Conservation (phyloP, 148 eudicot genomes). For the Gaultheria prostrata region DNA sequence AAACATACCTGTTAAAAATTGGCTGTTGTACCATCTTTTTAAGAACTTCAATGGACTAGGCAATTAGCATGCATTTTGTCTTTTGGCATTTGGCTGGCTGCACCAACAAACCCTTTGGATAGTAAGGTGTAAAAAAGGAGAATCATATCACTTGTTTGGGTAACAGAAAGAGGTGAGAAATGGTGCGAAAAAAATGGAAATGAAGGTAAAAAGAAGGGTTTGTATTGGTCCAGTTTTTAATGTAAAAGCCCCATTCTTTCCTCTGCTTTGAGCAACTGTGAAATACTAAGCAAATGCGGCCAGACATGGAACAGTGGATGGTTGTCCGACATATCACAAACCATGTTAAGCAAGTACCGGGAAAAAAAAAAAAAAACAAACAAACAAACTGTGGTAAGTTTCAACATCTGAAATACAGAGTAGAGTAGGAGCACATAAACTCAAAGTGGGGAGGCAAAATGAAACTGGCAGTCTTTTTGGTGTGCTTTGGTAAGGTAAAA, state of each 20-base stretch:
- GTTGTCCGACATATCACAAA: neutral
- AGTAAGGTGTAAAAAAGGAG: neutral
- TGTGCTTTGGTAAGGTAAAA: neutral
- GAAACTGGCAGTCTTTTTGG: neutral
- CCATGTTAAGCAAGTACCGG: neutral
- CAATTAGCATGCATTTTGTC: neutral
- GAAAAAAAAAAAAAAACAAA: too few relatives aligned
- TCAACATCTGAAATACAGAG: neutral
- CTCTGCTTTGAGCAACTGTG: neutral
- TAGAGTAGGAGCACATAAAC: neutral
- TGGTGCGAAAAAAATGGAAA: neutral
- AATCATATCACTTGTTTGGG: neutral
- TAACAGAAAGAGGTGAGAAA: neutral
- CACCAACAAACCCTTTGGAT: neutral
- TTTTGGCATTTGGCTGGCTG: neutral
- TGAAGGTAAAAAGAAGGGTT: neutral
- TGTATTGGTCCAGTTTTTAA: neutral
- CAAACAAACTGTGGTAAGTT: neutral
- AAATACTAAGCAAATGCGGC: neutral
- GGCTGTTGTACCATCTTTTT: neutral
- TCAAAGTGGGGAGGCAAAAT: neutral
- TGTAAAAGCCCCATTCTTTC: too few relatives aligned
- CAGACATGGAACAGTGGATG: neutral
- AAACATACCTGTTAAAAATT: neutral
- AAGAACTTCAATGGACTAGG: neutral